Percentiles rank a stretch among this genome's conserved stretches.
Conservation (phyloP, 2,329 filamentous ascomycete species). For the Diaporthe sp. region DNA sequence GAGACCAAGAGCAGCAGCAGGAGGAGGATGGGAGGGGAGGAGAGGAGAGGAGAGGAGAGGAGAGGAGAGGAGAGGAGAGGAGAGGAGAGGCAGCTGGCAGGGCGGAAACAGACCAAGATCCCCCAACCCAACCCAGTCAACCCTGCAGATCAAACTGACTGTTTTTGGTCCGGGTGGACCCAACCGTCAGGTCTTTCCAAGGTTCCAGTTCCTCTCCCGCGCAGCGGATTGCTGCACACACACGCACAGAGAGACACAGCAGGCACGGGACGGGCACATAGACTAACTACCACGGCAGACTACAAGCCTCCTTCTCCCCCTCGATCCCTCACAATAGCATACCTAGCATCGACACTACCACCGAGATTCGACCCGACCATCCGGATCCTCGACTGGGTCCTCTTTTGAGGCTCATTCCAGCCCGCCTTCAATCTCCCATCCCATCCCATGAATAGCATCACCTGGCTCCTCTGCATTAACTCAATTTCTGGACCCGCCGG, state of each 20-base stretch:
- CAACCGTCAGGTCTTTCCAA: slow-evolving; percentile 22
- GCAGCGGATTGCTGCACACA: not conserved
- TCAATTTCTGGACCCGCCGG: slow-evolving; percentile 32
- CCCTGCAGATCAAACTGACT: slow-evolving; percentile 33
- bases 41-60: not conserved
- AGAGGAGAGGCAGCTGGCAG: slow-evolving; percentile 10
- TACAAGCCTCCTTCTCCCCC: slow-evolving; percentile 11
- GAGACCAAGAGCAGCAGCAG: not conserved
- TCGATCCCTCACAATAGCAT: slow-evolving; percentile 31
- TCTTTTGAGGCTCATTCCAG: slow-evolving; percentile 27
- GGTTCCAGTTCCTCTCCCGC: slow-evolving; percentile 19
- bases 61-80: too few relatives aligned
- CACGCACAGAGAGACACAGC: not conserved
- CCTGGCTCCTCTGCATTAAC: slow-evolving; percentile 24
- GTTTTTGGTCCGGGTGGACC: slow-evolving; percentile 30
- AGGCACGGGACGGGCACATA: not conserved
- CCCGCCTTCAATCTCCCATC: slow-evolving; percentile 24
- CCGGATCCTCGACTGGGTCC: slow-evolving; percentile 17
- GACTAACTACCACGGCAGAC: not conserved
- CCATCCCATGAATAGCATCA: slow-evolving; percentile 29
- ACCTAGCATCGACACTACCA: slow-evolving; percentile 19
- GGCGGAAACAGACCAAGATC: slow-evolving; percentile 26
- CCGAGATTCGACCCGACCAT: slow-evolving; percentile 26
- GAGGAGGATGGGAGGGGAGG: not conserved
- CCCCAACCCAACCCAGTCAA: slow-evolving; percentile 26